Conservation (phyloP, 768 basidiomycete genomes). For the Pleurotus sapidus region DNA sequence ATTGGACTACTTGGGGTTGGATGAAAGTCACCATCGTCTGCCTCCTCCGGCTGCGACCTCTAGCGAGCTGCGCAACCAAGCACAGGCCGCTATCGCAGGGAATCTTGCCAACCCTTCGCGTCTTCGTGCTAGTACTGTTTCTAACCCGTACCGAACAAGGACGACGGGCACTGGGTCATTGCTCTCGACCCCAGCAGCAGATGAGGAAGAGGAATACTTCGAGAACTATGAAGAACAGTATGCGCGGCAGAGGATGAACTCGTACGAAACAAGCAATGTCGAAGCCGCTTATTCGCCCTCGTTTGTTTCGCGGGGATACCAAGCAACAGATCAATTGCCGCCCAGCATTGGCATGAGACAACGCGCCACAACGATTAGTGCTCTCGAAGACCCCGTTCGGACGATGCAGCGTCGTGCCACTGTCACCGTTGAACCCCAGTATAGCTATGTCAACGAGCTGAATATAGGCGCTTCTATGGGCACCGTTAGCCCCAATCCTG, state of each 20-base stretch:
- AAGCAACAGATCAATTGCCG: conserved; percentile 66
- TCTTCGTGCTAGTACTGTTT: conserved; percentile 87
- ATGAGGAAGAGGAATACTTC: conserved; percentile 76
- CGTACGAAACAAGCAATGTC: conserved; percentile 55
- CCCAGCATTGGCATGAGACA: conserved; percentile 42
- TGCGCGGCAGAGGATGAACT: conserved; percentile 56
- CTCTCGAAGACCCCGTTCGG: conserved; percentile 77
- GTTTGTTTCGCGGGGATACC: conserved; percentile 72
- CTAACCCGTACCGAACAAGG: conserved; percentile 81
- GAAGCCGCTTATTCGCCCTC: conserved; percentile 54
- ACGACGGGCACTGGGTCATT: conserved; percentile 59
- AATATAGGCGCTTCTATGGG: conserved; percentile 30
- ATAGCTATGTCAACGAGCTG: conserved; percentile 59
- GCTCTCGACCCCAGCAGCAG: conserved; percentile 61
- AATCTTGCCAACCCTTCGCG: conserved; percentile 79
- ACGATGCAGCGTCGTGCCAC: conserved; percentile 63
- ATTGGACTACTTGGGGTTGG: conserved; percentile 94
- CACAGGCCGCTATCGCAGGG: conserved; percentile 86
- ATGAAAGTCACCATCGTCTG: conserved; percentile 56
- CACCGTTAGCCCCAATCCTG: conserved; percentile 36
- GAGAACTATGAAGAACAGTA: conserved; percentile 55
- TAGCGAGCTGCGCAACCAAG: conserved; percentile 84
- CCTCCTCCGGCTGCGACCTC: conserved; percentile 86
- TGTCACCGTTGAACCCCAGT: conserved; percentile 46
- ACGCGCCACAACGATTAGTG: conserved; percentile 87